Evolutionary conservation across 257 asterid species (phyloP), one percentile per base, ranked within the genome.

Genomic region (Orobanche coerulescens): DNA sequence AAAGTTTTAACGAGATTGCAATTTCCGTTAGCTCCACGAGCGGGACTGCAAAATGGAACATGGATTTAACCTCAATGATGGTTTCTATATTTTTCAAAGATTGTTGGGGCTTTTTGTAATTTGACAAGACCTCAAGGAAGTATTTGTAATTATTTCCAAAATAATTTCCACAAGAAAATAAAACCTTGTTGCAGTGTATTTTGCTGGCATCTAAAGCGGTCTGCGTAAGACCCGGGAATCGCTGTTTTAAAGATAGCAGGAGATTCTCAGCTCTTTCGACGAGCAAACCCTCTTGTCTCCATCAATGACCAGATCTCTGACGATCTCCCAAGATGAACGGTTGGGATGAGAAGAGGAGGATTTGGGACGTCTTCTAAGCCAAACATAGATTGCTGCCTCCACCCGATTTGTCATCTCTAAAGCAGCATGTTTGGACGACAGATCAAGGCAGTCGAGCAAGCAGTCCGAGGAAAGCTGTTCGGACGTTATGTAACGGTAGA

Each of bases 251-350:
- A 66, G 84, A 75, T 40, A 77, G 78, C 47, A 93, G 69, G 55
- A 93, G 96, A 70, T 69, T 81, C 79, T 89, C 90, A 9, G 96
- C 98, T 77, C 99, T 78, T 66, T 80, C 94, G 4, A 85, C 94
- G 43, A 89, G 84, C 69, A 81, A 30, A 15, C 78, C 94, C 92
- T 72, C 80, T 83, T 89, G 71, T 84, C 97, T 44, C 89, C 91
- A 61, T 84, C 79, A 7, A 44, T 59, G 84, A 92, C 69, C 19
- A 88, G 82, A 71, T 86, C 94, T 74, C 69, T 82, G 8, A 92
- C 94, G 36, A 89, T 84, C 58, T 67, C 97, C 99, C 99, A 93
- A 14, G 99, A 89, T 11, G 96, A 82, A n/a, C n/a, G n/a, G 75
- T 80, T 92, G 51, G 84, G n/a, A n/a, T n/a, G 43, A n/a, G 81